phyloP scores from a whole-genome alignment of 352 stramenopile genomes.

The Bremia lactucae region DNA sequence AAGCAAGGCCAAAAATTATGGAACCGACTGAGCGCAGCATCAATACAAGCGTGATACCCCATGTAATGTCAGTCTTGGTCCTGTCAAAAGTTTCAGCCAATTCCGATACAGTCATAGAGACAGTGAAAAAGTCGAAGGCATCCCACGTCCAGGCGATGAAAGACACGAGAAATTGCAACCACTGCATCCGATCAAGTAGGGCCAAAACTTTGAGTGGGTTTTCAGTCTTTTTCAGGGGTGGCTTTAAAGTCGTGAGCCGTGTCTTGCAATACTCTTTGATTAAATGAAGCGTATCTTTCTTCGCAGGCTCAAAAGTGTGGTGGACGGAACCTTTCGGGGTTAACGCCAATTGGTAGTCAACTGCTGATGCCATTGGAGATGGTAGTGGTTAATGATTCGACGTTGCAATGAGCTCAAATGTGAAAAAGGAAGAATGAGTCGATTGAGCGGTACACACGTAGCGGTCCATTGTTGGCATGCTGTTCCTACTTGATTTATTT shows the following conservation, averaged over 20 bases:
- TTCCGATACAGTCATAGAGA: conserved; percentile 38
- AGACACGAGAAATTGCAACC: conserved; percentile 24
- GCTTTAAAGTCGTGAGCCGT: conserved; percentile 34
- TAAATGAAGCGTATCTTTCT: conserved; percentile 19
- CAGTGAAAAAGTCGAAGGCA: conserved; percentile 53
- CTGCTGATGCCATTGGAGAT: conserved; percentile 12
- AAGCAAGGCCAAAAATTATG: conserved; percentile 32
- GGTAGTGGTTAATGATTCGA: no score
- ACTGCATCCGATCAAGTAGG: conserved; percentile 29
- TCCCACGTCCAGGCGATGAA: conserved; percentile 43
- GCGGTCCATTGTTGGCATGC: no score
- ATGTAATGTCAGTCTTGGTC: conserved; percentile 39
- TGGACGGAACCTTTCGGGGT: conserved; percentile 17
- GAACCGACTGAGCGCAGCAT: conserved; percentile 38
- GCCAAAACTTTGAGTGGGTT: conserved; percentile 19
- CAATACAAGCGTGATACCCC: conserved; percentile 44
- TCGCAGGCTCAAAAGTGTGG: conserved; percentile 6
- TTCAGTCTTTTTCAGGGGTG: conserved; percentile 19
- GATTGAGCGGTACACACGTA: no score
- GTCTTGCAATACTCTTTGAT: conserved; percentile 26
- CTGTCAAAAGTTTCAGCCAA: conserved; percentile 35
- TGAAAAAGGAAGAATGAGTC: no score
- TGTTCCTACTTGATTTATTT: no score
- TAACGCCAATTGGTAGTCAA: conserved; percentile 20
- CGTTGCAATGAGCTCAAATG: no score